Evolutionary conservation across 2,329 filamentous ascomycete genomes (phyloP).

Genomic region (Trichoderma lentiforme): DNA sequence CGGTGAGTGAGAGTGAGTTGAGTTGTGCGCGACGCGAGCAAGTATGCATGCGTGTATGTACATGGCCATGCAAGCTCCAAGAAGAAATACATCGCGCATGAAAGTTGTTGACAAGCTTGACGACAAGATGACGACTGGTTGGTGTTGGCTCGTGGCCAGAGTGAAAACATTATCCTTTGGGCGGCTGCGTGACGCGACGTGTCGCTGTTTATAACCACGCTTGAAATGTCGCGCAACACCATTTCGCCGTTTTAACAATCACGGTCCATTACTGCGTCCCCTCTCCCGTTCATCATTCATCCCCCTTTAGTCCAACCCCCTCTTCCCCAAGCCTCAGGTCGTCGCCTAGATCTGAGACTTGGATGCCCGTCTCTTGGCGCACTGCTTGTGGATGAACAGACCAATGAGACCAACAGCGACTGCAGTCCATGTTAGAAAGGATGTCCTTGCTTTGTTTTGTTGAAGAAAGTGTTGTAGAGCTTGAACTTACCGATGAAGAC

Average conservation of each 20-base stretch:
- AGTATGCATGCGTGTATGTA: slow-evolving; percentile 11
- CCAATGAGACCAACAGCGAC: slow-evolving; percentile 34
- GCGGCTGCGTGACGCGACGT: slow-evolving; percentile 10
- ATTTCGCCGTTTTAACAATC: slow-evolving; percentile 20
- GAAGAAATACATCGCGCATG: slow-evolving; percentile 2
- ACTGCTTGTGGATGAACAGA: slow-evolving; percentile 33
- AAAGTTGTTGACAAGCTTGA: slow-evolving; percentile 5
- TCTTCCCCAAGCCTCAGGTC: slow-evolving; percentile 6
- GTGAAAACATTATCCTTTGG: slow-evolving; percentile 7
- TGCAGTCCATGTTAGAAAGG: slow-evolving; percentile 22
- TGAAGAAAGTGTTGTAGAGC: not conserved
- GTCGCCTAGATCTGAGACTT: slow-evolving; percentile 29
- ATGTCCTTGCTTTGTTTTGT: not conserved
- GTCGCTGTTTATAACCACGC: slow-evolving; percentile 16
- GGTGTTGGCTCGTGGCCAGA: slow-evolving; percentile 15
- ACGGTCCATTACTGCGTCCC: slow-evolving; percentile 19
- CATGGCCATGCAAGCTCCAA: slow-evolving; percentile 1
- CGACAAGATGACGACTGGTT: slow-evolving; percentile 8
- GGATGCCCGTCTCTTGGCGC: slow-evolving; percentile 33
- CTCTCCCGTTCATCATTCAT: slow-evolving; percentile 4
- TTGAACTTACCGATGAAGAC: slow-evolving; percentile 37
- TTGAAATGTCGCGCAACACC: slow-evolving; percentile 19
- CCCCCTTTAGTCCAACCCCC: slow-evolving; percentile 5
- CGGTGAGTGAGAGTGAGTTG: not conserved
- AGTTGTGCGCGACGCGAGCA: not conserved